A percentile compares a stretch with the other conserved stretches of the same genome.
Evolutionary conservation across 495 filamentous ascomycete genomes (phyloP).

Genomic region (Trichoderma gamsii): DNA sequence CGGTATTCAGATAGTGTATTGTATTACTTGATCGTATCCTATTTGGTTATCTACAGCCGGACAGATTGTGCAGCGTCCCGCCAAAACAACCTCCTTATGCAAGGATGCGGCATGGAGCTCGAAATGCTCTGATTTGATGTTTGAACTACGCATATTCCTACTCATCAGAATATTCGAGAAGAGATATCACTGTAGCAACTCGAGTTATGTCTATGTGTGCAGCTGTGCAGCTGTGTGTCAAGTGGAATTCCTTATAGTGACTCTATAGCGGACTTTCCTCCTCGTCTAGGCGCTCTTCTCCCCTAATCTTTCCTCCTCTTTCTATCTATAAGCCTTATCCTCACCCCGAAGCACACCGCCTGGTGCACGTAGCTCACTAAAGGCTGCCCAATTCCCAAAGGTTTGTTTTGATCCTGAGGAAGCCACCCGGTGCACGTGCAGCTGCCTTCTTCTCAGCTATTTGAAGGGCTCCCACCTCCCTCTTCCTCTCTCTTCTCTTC

Average conservation of each 20-base stretch:
- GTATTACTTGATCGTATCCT: too few relatives aligned
- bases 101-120: too few relatives aligned
- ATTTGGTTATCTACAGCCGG: too few relatives aligned
- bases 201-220: too few relatives aligned
- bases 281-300: background rate
- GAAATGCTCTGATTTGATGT: too few relatives aligned
- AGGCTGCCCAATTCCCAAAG: background rate
- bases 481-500: slow-evolving; percentile 16
- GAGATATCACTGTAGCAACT: background rate
- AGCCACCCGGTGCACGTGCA: background rate
- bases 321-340: background rate
- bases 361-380: background rate
- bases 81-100: too few relatives aligned
- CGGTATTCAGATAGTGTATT: too few relatives aligned
- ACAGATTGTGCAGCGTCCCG: too few relatives aligned
- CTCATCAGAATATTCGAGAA: background rate
- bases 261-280: background rate
- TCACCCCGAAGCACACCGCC: background rate
- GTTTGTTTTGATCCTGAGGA: background rate
- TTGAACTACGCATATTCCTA: background rate
- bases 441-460: background rate
- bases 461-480: background rate
- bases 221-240: background rate
- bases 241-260: background rate
- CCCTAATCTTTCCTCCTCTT: background rate